Evolutionary conservation across 148 eudicot genomes (phyloP), one percentile per base, ranked within the genome.

Genomic region (Selenicereus undatus): DNA sequence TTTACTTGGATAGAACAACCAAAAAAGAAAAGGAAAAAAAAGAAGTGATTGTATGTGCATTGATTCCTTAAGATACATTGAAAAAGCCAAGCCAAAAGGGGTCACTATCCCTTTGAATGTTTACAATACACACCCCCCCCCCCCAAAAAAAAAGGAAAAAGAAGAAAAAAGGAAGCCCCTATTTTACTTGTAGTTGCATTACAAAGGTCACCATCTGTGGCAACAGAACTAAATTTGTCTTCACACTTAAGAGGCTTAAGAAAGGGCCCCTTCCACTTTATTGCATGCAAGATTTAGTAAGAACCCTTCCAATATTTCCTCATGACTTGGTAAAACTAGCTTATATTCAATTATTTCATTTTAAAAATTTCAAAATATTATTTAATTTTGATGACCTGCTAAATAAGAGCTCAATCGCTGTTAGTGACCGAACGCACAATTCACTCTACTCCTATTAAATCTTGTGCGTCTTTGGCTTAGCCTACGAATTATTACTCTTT

Each of bases 191-290:
- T 39, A 39, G 45, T 71, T 71, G 30, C 54, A 42, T 42, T 11
- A 45, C 30, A 74, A 74, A 21, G 76, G 76, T 74, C 76, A 48
- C 56, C 32, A 74, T 74, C 76, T 45, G 9, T 26, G 27, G 58
- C 75, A 48, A 48, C 76, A 48, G 29, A 73, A 73, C 48, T 39
- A 22, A 74, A 45, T 22, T 74, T 74, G 76, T 74, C 76, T 74
- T 74, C 32, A 74, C 22, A 26, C 56, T 48, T 74, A 74, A 45
- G 56, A 39, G 50, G 48, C 22, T 22, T 43, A 39, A 39, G 26
- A 22, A 2, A 45, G 58, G 56, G 20, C 32, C 56, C 30, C 48
- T 3, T 26, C 52, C 74, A 74, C 58, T 74, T 74, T 50, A 74
- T 74, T 74, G 76, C 58, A 45, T 74, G 76, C 58, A 74, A 11